Evolutionary conservation across 2,329 filamentous ascomycete genomes (phyloP), one percentile per base, ranked within the genome.

Genomic region (Stenocarpella maydis): DNA sequence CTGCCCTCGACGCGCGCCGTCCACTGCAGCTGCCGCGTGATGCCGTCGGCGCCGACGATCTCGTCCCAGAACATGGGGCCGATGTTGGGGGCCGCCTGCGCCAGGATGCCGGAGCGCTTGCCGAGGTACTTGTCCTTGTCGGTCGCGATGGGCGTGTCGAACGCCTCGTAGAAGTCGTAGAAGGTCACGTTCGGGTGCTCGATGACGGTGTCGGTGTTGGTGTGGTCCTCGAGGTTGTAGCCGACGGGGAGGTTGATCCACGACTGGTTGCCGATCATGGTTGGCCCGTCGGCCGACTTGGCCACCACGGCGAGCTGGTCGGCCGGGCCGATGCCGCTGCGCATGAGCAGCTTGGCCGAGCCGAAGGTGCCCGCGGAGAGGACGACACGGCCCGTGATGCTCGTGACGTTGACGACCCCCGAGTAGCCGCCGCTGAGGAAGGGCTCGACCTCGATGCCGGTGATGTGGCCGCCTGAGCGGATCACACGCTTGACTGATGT

Each of bases 321-420:
- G 80, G 80, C 78, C 26, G 89, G 90, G 5, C 91, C 91, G 72
- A 92, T 93, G 73, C 91, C 83, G 60, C 88, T 90, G 74, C 90
- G 85, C 79, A 92, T 83, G 2, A 93, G 84, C 58, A 94, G 81
- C 79, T 91, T 91, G 17, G 90, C 83, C 2, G 89, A 89, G n/a
- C 90, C 90, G 71, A 93, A 92, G 1, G 90, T 82, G 58, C 91
- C 91, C 1, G 90, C 87, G 21, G 91, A 87, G 39, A 93, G 80
- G 73, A 93, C 86, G 53, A 93, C 90, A 64, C 90, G 87, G 12
- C 91, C 91, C 15, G 85, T 87, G 45, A 80, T 78, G 5, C 83
- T 74, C 26, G 89, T 88, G 68, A 92, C 79, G 8, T 88, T 88
- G 72, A 92, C 83, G 10, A 85, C 85, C 5, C 90, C 88, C 31